A percentile compares a stretch with the other conserved stretches of the same genome.
Conservation (phyloP, 2,329 filamentous ascomycete genomes). For the Spiromastix sp. region DNA sequence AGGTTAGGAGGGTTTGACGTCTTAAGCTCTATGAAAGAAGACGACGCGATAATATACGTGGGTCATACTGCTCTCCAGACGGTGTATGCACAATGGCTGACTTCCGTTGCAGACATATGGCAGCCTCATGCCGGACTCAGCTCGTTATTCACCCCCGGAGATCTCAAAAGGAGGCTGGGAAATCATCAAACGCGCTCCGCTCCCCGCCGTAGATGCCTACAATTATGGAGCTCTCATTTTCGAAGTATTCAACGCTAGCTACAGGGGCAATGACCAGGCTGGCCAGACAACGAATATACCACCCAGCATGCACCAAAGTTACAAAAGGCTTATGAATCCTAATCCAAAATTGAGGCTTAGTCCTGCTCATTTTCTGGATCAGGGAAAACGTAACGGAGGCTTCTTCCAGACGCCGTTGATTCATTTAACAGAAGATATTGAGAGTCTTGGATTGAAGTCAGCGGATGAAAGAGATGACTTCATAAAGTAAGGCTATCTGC, state of each 20-base stretch:
- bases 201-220: slow-evolving; percentile 77
- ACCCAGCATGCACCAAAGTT: slow-evolving; percentile 77
- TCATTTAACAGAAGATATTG: slow-evolving; percentile 82
- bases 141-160: slow-evolving; percentile 78
- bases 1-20: slow-evolving; percentile 91
- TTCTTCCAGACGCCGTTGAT: slow-evolving; percentile 94
- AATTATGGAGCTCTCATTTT: slow-evolving; percentile 74
- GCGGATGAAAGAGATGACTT: slow-evolving; percentile 78
- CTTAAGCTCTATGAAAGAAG: slow-evolving; percentile 88
- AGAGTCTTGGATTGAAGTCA: slow-evolving; percentile 80
- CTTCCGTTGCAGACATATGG: slow-evolving; percentile 61
- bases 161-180: slow-evolving; percentile 85
- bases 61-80: slow-evolving; percentile 11
- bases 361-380: slow-evolving; percentile 77
- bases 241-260: slow-evolving; percentile 85
- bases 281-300: slow-evolving; percentile 80
- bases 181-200: slow-evolving; percentile 68
- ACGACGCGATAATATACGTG: slow-evolving; percentile 85
- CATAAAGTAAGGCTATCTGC: slow-evolving; percentile 49
- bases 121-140: slow-evolving; percentile 74
- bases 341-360: slow-evolving; percentile 84
- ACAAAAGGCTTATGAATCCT: slow-evolving; percentile 77
- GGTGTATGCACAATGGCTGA: slow-evolving; percentile 1
- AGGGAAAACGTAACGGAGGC: slow-evolving; percentile 67
- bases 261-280: slow-evolving; percentile 64